Evolutionary conservation across 176 grass and related monocot genomes (phyloP), one percentile per base, ranked within the genome.

Genomic region (Musa beccarii): DNA sequence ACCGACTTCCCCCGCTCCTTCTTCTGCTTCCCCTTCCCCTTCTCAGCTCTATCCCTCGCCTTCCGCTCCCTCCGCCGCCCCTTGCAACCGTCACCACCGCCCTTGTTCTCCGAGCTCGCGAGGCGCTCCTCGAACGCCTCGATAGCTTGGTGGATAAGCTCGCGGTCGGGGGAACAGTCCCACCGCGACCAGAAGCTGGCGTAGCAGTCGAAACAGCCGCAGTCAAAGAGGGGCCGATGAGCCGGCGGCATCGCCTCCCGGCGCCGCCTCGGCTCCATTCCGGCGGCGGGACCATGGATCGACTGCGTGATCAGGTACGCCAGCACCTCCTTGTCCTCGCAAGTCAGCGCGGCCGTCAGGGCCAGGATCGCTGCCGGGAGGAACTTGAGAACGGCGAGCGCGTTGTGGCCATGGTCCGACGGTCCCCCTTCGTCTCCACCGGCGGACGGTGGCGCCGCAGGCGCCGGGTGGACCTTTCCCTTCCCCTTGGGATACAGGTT

Each of bases 201-300:
- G 68, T 89, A 89, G 80, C 87, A 89, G 54, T 89, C 80, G 83
- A 89, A 85, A 80, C 87, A 89, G 1, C 69, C 77, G 68, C 87
- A 85, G 8, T 79, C 80, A 49, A 89, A 61, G 24, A 76, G 67
- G 1, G 89, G 80, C 52, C 25, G 66, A 65, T 87, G 86, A 43
- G 34, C 34, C 34, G 34, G 34, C 34, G 34, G 34, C 34, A 43
- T 43, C 34, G 4, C 4, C 22, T 5, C 15, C 51, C 25, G 51
- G n/a, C 57, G 17, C 65, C 77, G 79, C 57, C 3, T 51, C 59
- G 54, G 49, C 14, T 71, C 73, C 68, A 10, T 22, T n/a, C 14
- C n/a, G 8, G 78, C 34, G 34, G 34, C 3, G 34, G 34, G 66
- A 9, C 62, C 67, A 14, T 77, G 57, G 59, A 83, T 72, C 10